A percentile compares a stretch with the other conserved stretches of the same genome.
phyloP scores from a whole-genome alignment of 768 basidiomycete species.

The Exidia glandulosa region DNA sequence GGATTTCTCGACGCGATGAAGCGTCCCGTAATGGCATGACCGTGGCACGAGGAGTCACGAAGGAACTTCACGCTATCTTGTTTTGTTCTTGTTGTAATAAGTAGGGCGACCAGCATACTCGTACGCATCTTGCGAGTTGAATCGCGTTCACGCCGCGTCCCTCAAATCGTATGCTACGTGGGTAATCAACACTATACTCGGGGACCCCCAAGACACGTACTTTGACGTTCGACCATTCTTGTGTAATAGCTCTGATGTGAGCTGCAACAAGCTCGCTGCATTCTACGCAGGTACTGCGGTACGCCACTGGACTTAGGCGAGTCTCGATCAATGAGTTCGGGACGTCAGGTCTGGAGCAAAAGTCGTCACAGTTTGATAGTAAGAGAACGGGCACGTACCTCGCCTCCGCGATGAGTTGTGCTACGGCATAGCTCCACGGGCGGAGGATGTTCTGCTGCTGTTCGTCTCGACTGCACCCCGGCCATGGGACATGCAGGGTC shows the following conservation, averaged over 20 bases:
- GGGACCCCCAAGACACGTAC: background rate
- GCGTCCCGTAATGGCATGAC: too few species aligned
- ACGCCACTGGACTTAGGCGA: background rate
- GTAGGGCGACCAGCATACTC: background rate
- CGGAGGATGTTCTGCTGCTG: constrained; percentile 22
- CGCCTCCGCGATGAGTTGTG: background rate
- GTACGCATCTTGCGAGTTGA: background rate
- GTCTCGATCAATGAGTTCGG: background rate
- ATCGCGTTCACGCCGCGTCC: too few species aligned
- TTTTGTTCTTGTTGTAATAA: too few species aligned
- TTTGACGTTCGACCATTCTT: background rate
- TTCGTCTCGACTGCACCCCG: constrained; percentile 56
- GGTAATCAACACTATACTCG: background rate
- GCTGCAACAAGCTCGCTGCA: background rate
- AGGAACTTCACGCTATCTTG: too few species aligned
- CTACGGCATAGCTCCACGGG: background rate
- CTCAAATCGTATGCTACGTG: background rate
- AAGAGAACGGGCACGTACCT: background rate
- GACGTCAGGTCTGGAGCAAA: background rate
- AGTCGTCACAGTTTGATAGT: background rate
- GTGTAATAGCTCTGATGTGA: background rate
- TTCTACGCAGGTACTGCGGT: background rate
- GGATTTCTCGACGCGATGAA: too few species aligned
- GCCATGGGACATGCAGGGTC: constrained; percentile 60
- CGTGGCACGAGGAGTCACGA: too few species aligned